phyloP scores from a whole-genome alignment of 1,284 basidiomycete genomes.

The Porphyrellus sp. region DNA sequence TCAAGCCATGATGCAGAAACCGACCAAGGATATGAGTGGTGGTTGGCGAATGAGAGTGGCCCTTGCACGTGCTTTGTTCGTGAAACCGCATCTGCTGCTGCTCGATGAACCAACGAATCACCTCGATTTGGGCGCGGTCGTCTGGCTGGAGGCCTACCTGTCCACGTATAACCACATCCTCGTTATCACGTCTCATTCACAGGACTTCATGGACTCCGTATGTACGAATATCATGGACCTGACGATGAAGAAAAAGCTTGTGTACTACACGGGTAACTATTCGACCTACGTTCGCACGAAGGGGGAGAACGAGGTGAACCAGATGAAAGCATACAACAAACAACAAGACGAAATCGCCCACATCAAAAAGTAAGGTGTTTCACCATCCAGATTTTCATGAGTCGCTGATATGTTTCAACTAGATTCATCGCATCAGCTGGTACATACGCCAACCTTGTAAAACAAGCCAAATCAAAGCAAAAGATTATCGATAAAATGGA shows the following conservation, averaged over 20 bases:
- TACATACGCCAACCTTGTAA: constrained; percentile 98
- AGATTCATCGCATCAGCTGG: constrained; percentile 97
- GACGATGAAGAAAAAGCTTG: constrained; percentile 81
- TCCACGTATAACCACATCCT: constrained; percentile 98
- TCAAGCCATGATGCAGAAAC: constrained; percentile 90
- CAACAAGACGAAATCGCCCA: constrained; percentile 98
- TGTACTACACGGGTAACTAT: constrained; percentile 97
- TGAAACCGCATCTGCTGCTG: constrained; percentile 93
- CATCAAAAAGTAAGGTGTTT: constrained; percentile 79
- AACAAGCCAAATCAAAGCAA: constrained; percentile 99
- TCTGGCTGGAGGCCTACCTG: constrained; percentile 98
- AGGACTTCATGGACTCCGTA: constrained; percentile 97
- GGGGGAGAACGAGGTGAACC: constrained; percentile 96
- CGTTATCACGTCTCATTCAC: constrained; percentile 93
- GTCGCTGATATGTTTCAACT: constrained; percentile 13
- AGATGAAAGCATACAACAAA: constrained; percentile 98
- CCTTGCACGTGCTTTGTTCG: constrained; percentile 91
- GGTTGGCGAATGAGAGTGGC: constrained; percentile 99
- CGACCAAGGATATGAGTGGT: constrained; percentile 98
- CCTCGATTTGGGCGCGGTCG: constrained; percentile 94
- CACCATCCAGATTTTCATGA: not conserved
- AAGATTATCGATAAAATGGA: constrained; percentile 99
- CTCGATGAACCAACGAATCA: constrained; percentile 90
- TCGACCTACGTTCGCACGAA: constrained; percentile 95
- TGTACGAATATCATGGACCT: constrained; percentile 99